Evolutionary conservation across 83 land plant species (phyloP).

Genomic region (Diphasiastrum complanatum): DNA sequence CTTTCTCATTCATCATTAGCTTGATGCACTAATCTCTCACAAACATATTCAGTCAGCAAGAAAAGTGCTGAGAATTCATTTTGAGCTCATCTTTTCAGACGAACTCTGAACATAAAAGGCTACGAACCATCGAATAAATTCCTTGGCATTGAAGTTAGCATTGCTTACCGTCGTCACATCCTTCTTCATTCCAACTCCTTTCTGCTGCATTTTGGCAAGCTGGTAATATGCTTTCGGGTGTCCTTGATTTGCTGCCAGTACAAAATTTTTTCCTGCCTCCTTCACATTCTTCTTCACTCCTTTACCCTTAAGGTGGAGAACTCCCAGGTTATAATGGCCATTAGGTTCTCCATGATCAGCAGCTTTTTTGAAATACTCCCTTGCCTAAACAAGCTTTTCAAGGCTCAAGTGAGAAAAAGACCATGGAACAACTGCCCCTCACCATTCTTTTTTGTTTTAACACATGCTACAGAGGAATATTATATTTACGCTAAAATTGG

Average conservation of each 20-base stretch:
- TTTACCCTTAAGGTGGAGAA: constrained; percentile 74
- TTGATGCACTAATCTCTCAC: no score
- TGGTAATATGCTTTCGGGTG: constrained; percentile 97
- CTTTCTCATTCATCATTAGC: no score
- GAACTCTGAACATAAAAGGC: not conserved
- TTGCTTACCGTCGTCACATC: constrained; percentile 60
- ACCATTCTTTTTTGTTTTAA: no score
- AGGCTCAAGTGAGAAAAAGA: no score
- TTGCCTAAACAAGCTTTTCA: constrained; percentile 87
- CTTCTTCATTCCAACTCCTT: constrained; percentile 81
- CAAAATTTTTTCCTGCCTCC: constrained; percentile 53
- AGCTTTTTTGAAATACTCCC: constrained; percentile 84
- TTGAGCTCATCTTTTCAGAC: not conserved
- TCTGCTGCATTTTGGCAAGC: constrained; percentile 89
- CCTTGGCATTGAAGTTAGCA: not conserved
- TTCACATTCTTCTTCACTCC: constrained; percentile 76
- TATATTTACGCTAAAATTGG: no score
- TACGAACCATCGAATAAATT: not conserved
- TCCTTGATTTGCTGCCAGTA: constrained; percentile 70
- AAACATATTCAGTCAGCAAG: no score
- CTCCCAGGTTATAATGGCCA: constrained; percentile 87
- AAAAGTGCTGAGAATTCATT: no score
- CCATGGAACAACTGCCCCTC: no score
- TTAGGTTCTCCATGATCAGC: constrained; percentile 71
- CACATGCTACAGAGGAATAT: no score